A percentile compares a stretch with the other conserved stretches of the same genome.
Conservation (phyloP, 345 rosid genomes). For the Triadica sebifera region DNA sequence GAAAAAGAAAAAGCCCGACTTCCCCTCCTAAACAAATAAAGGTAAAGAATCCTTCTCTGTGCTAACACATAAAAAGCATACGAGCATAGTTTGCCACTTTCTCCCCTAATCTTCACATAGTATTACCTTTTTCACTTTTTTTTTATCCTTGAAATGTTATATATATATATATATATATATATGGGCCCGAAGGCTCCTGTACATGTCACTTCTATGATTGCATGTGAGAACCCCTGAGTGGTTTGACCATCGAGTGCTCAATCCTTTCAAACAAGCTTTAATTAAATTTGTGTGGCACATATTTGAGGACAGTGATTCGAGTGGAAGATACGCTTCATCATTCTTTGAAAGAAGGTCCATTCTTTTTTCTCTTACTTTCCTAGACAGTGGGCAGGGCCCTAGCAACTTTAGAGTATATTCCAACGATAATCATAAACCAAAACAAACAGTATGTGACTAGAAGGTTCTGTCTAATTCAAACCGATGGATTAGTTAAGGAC, state of each 20-base stretch:
- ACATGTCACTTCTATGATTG: conserved; percentile 26
- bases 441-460: background rate
- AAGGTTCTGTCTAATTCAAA: conserved; percentile 9
- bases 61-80: conserved; percentile 2
- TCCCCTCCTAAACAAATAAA: conserved; percentile 2
- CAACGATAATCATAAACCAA: conserved; percentile 14
- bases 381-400: background rate
- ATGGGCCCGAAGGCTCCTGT: conserved; percentile 12
- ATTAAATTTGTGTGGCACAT: conserved; percentile 23
- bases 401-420: background rate
- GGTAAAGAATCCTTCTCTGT: background rate
- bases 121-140: background rate
- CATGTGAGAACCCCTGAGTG: conserved; percentile 29
- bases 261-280: conserved; percentile 1
- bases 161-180: background rate
- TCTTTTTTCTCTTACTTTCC: background rate
- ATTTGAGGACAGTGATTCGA: conserved; percentile 14
- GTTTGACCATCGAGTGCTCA: conserved; percentile 32
- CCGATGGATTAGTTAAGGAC: background rate
- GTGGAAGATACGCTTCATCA: conserved; percentile 23
- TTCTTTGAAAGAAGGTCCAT: conserved; percentile 7
- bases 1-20: conserved; percentile 20
- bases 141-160: background rate
- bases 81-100: background rate
- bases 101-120: background rate